phyloP scores from a whole-genome alignment of 1,284 basidiomycete species.

The Cryptococcus sp. region DNA sequence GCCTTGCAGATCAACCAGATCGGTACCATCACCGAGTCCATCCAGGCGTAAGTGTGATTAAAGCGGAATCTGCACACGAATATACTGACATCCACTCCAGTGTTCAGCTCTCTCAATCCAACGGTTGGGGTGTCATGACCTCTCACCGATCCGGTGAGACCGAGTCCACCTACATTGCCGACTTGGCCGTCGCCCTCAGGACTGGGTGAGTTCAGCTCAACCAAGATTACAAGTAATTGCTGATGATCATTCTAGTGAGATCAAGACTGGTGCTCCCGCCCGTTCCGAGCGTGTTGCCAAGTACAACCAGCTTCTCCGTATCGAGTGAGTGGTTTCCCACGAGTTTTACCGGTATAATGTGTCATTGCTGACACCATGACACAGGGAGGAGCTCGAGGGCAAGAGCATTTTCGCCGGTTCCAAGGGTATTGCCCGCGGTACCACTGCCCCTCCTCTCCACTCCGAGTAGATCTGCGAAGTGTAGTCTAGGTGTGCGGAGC shows the following conservation, averaged over 20 bases:
- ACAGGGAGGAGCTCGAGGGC: slow-evolving; percentile 71
- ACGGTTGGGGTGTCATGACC: slow-evolving; percentile 99
- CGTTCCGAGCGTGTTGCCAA: slow-evolving; percentile 89
- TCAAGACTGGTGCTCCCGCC: slow-evolving; percentile 97
- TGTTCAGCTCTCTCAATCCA: slow-evolving; percentile 93
- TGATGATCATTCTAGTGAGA: slow-evolving; percentile 66
- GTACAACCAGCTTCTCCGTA: slow-evolving; percentile 83
- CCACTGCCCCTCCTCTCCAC: slow-evolving; percentile 67
- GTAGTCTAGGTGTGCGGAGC: not conserved
- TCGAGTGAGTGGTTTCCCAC: slow-evolving; percentile 65
- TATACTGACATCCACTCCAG: slow-evolving; percentile 54
- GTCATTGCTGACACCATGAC: slow-evolving; percentile 10
- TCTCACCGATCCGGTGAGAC: slow-evolving; percentile 98
- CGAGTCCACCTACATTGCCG: slow-evolving; percentile 94
- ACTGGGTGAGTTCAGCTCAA: slow-evolving; percentile 43
- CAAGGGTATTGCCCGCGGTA: slow-evolving; percentile 76
- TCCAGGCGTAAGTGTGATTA: slow-evolving; percentile 50
- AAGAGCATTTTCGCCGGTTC: slow-evolving; percentile 72
- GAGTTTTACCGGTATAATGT: not conserved
- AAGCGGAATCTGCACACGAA: not conserved
- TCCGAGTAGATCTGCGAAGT: slow-evolving; percentile 20
- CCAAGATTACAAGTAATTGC: not conserved
- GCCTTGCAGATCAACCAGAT: slow-evolving; percentile 85
- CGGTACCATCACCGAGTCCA: slow-evolving; percentile 98
- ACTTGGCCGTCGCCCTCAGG: slow-evolving; percentile 92